Evolutionary conservation across 345 rosid genomes (phyloP).

Genomic region (Bruguiera gymnorhiza): DNA sequence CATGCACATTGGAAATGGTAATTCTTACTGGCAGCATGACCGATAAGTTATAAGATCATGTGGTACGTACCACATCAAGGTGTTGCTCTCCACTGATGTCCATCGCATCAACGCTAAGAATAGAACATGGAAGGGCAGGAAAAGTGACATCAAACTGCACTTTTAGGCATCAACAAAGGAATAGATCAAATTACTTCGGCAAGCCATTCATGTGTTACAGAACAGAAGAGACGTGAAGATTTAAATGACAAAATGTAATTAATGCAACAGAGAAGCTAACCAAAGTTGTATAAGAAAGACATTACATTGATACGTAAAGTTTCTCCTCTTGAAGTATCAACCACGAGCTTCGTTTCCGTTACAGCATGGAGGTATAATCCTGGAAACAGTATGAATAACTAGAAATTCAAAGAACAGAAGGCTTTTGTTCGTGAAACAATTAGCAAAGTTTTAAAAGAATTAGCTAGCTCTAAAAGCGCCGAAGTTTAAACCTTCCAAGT

Average conservation of each 20-base stretch:
- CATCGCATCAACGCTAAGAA: slow-evolving; percentile 94
- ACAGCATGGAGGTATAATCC: slow-evolving; percentile 77
- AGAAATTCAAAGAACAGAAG: too few relatives aligned
- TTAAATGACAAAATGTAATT: background rate
- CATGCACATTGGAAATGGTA: background rate
- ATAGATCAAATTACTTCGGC: slow-evolving; percentile 5
- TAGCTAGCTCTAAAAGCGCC: background rate
- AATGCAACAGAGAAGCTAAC: background rate
- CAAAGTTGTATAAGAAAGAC: background rate
- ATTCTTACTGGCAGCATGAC: background rate
- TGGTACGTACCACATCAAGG: slow-evolving; percentile 79
- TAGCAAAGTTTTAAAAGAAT: background rate
- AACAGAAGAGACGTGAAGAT: background rate
- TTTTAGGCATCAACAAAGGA: slow-evolving; percentile 14
- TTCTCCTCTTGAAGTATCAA: slow-evolving; percentile 97
- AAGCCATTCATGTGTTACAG: background rate
- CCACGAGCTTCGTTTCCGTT: slow-evolving; percentile 87
- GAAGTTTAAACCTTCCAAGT: too few relatives aligned
- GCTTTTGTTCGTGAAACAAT: background rate
- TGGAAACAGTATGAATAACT: slow-evolving; percentile 25
- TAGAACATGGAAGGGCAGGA: slow-evolving; percentile 89
- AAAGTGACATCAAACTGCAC: slow-evolving; percentile 87
- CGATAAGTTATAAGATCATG: slow-evolving; percentile 1
- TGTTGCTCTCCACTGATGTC: slow-evolving; percentile 97
- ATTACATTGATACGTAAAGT: slow-evolving; percentile 80